Conservation (phyloP, 305 asterid species). For the Solanum hybrid region DNA sequence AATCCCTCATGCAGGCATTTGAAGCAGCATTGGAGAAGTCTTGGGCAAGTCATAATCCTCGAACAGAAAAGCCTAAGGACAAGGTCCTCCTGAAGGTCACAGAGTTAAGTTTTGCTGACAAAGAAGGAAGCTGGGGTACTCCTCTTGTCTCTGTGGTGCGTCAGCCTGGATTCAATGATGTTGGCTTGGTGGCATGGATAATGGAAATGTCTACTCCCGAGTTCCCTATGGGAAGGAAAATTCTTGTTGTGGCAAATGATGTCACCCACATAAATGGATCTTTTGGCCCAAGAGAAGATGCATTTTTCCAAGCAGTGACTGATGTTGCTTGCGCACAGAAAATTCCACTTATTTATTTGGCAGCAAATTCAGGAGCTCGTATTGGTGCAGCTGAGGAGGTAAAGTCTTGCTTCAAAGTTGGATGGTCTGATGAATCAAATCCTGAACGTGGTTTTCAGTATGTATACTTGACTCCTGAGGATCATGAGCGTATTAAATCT, state of each 20-base stretch:
- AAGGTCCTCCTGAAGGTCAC: constrained; percentile 43
- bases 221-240: constrained; percentile 81
- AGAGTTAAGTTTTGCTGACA: constrained; percentile 63
- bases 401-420: constrained; percentile 87
- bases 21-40: constrained; percentile 69
- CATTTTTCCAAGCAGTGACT: constrained; percentile 87
- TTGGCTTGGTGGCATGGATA: constrained; percentile 97
- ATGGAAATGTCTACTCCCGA: constrained; percentile 93
- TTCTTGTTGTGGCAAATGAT: constrained; percentile 75
- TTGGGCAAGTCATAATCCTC: constrained; percentile 40
- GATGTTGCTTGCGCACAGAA: constrained; percentile 65
- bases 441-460: constrained; percentile 93
- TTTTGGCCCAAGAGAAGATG: constrained; percentile 93
- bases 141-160: constrained; percentile 61
- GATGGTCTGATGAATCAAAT: constrained; percentile 88
- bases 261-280: constrained; percentile 94
- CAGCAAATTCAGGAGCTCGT: constrained; percentile 98
- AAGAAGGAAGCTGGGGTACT: constrained; percentile 79
- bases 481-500: constrained; percentile 49
- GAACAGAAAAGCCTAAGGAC: constrained; percentile 41
- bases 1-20: constrained; percentile 55
- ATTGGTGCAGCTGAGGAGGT: constrained; percentile 97
- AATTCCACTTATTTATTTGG: constrained; percentile 84
- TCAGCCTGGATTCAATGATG: constrained; percentile 65
- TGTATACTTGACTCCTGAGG: constrained; percentile 78